Evolutionary conservation across 1,284 basidiomycete genomes (phyloP).

Genomic region (Ganoderma leucocontextum): DNA sequence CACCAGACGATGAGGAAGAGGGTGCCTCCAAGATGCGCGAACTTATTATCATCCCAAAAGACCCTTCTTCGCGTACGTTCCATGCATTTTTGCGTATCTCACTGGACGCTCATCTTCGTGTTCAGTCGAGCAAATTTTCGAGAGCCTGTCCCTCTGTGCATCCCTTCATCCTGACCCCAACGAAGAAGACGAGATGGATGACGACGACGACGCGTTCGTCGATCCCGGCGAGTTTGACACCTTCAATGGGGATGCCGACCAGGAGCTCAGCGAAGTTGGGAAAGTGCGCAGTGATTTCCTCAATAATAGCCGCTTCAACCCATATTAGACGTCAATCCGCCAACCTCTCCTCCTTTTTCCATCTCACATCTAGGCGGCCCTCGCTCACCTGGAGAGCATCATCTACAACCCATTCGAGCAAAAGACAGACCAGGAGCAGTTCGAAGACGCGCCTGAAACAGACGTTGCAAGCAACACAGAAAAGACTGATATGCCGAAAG

Average conservation of each 20-base stretch:
- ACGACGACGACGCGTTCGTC: constrained; percentile 64
- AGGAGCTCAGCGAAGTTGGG: constrained; percentile 85
- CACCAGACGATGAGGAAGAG: constrained; percentile 49
- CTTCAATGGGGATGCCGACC: constrained; percentile 65
- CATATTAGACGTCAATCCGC: constrained; percentile 74
- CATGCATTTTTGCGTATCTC: constrained; percentile 20
- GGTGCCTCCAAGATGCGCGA: constrained; percentile 76
- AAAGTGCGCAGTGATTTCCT: constrained; percentile 94
- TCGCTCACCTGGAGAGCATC: constrained; percentile 79
- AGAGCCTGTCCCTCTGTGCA: constrained; percentile 88
- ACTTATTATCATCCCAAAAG: constrained; percentile 74
- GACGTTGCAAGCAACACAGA: background rate
- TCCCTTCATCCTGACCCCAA: constrained; percentile 87
- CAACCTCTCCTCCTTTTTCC: constrained; percentile 33
- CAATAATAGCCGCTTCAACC: constrained; percentile 81
- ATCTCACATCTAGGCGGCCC: constrained; percentile 64
- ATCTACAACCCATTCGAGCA: constrained; percentile 60
- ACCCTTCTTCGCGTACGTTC: constrained; percentile 65
- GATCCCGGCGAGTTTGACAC: constrained; percentile 66
- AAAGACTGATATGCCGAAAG: background rate
- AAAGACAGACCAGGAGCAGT: constrained; percentile 31
- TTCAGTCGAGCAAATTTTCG: constrained; percentile 88
- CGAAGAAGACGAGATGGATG: constrained; percentile 43
- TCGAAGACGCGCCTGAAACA: constrained; percentile 34
- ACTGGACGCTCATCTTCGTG: constrained; percentile 3